Evolutionary conservation across 345 rosid species (phyloP).

Genomic region (Eucalyptus polybractea): DNA sequence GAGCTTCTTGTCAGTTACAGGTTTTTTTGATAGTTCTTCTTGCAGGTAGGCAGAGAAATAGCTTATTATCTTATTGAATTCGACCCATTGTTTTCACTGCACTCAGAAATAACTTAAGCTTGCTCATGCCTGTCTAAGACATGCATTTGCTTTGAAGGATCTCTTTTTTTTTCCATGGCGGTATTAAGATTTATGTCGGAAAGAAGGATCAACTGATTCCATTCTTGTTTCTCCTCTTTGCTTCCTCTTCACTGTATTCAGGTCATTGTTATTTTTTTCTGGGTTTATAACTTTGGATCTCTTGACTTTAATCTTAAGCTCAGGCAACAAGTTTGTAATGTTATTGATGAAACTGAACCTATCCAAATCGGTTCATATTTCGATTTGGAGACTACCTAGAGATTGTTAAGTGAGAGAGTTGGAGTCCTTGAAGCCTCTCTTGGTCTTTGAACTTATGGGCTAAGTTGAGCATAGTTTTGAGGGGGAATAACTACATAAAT

Average conservation of each 20-base stretch:
- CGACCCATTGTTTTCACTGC: neutral
- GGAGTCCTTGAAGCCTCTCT: neutral
- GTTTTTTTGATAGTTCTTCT: neutral
- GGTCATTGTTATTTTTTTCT: neutral
- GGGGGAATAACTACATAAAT: neutral
- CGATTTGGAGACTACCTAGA: neutral
- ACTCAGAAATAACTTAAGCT: neutral
- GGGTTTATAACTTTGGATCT: neutral
- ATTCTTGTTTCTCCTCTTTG: neutral
- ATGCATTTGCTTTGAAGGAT: neutral
- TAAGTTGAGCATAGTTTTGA: neutral
- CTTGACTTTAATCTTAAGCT: neutral
- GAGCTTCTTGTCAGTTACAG: neutral
- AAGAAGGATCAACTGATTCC: neutral
- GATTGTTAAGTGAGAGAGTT: neutral
- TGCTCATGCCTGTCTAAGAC: neutral
- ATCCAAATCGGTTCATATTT: neutral
- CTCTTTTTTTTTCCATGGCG: neutral
- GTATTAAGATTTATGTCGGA: neutral
- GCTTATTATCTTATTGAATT: neutral
- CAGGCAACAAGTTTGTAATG: neutral
- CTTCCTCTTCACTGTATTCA: neutral
- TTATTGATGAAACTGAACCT: neutral
- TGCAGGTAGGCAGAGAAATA: neutral
- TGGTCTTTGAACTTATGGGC: neutral